phyloP scores from a whole-genome alignment of 2,329 filamentous ascomycete genomes.

The Penicillium vulpinum region DNA sequence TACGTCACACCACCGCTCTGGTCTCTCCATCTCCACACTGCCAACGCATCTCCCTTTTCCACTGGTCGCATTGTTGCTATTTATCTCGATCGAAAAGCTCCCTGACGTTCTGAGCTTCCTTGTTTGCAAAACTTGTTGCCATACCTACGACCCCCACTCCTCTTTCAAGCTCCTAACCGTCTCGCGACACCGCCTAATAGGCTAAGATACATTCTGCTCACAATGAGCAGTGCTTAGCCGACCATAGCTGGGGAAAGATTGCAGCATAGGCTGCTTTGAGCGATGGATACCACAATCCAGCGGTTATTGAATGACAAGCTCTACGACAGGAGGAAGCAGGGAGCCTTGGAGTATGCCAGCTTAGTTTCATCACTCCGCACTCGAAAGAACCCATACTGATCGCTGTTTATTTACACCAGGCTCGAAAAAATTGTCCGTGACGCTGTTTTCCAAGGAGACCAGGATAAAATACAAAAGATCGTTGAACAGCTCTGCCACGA shows the following conservation, averaged over 20 bases:
- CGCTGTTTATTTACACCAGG: slow-evolving; percentile 47
- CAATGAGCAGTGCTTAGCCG: slow-evolving; percentile 8
- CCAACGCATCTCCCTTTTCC: slow-evolving; percentile 7
- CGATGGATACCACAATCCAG: slow-evolving; percentile 86
- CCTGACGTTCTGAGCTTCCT: background rate
- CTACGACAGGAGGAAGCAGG: slow-evolving; percentile 96
- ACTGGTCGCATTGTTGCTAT: background rate
- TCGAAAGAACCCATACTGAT: background rate
- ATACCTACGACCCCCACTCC: background rate
- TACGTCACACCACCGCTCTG: slow-evolving; percentile 12
- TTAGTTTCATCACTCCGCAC: background rate
- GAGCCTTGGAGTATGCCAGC: slow-evolving; percentile 81
- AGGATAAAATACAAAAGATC: slow-evolving; percentile 77
- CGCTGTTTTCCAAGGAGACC: slow-evolving; percentile 72
- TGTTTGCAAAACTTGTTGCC: background rate
- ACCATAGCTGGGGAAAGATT: background rate
- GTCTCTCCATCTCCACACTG: slow-evolving; percentile 10
- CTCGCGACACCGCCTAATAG: background rate
- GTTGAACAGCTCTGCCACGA: slow-evolving; percentile 97
- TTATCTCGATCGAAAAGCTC: background rate
- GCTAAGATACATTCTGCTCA: background rate
- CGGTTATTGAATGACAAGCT: slow-evolving; percentile 95
- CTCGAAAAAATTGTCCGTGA: slow-evolving; percentile 90
- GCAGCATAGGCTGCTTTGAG: slow-evolving; percentile 17
- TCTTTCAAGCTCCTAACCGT: slow-evolving; percentile 4